Evolutionary conservation across 306 rosid species (phyloP).

Genomic region (Macrotyloma uniflorum): DNA sequence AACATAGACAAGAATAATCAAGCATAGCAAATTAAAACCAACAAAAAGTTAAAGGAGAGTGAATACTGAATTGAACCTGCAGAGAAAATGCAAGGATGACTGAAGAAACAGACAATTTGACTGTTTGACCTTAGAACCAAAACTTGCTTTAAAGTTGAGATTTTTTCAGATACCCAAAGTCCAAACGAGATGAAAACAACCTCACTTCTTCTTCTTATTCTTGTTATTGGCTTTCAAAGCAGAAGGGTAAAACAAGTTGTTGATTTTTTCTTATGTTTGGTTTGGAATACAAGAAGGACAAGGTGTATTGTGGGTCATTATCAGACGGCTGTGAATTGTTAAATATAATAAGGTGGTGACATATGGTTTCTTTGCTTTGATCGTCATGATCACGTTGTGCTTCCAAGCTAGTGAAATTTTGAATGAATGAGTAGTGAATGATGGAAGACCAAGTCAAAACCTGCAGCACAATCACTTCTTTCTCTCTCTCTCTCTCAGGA

Average conservation of each 20-base stretch:
- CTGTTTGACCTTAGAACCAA: conserved; percentile 27
- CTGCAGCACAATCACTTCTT: not conserved
- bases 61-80: conserved; percentile 33
- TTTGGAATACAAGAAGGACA: conserved; percentile 41
- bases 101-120: conserved; percentile 22
- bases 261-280: conserved; percentile 15
- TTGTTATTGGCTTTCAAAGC: conserved; percentile 17
- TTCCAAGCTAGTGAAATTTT: conserved; percentile 21
- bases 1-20: conserved; percentile 15
- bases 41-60: not conserved
- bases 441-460: conserved; percentile 53
- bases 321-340: conserved; percentile 47
- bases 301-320: conserved; percentile 47
- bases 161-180: not conserved
- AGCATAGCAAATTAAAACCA: not conserved
- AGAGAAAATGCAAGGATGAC: conserved; percentile 32
- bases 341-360: conserved; percentile 16
- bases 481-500: not conserved
- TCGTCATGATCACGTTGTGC: conserved; percentile 39
- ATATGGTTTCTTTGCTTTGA: conserved; percentile 18
- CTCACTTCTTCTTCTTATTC: not conserved
- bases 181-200: not conserved
- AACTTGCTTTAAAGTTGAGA: conserved; percentile 19
- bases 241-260: conserved; percentile 26
- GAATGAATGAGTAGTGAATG: not conserved